These are phyloP conservation scores for Chamaecrista fasciculata DNA, from an alignment of 306 rosid species.

Conservation along the genomic window DNA sequence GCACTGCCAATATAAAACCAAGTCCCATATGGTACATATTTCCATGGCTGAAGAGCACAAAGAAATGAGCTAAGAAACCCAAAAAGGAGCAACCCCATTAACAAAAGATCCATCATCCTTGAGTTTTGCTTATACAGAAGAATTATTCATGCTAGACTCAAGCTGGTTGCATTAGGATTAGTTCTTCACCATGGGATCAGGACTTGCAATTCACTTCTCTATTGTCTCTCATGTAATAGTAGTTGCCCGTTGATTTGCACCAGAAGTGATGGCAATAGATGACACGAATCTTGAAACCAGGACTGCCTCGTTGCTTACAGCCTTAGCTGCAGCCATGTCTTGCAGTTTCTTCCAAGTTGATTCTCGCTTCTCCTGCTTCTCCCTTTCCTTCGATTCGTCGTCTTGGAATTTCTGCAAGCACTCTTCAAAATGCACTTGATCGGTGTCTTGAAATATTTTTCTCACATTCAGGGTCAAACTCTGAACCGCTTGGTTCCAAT, in stretches of 20 bases:
- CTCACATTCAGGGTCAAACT: slow-evolving; percentile 63
- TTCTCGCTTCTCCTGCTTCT: slow-evolving; percentile 52
- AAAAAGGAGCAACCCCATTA: slow-evolving; percentile 26
- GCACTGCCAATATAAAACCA: slow-evolving; percentile 31
- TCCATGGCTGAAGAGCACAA: slow-evolving; percentile 36
- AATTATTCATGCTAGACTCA: background rate
- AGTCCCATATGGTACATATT: slow-evolving; percentile 45
- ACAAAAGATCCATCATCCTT: slow-evolving; percentile 19
- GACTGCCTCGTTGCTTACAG: slow-evolving; percentile 45
- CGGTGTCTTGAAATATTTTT: slow-evolving; percentile 57
- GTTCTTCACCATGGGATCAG: slow-evolving; percentile 20
- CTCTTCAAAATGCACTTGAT: slow-evolving; percentile 52
- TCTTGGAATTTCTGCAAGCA: slow-evolving; percentile 49
- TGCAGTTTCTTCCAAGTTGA: slow-evolving; percentile 59
- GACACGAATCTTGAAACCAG: slow-evolving; percentile 47
- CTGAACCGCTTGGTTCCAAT: slow-evolving; percentile 74
- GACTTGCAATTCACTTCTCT: slow-evolving; percentile 15
- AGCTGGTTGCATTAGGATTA: slow-evolving; percentile 5
- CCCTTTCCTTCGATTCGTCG: slow-evolving; percentile 50
- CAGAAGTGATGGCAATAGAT: slow-evolving; percentile 39
- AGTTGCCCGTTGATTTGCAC: slow-evolving; percentile 34
- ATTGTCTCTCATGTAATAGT: slow-evolving; percentile 29
- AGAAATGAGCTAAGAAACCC: slow-evolving; percentile 23
- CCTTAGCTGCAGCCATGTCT: slow-evolving; percentile 50
- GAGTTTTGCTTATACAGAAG: slow-evolving; percentile 8